Percentiles rank a stretch among this genome's conserved stretches.
These are phyloP conservation scores for Trichoderma koningiopsis DNA, from an alignment of 2,329 filamentous ascomycete species.

Conservation along the genomic window DNA sequence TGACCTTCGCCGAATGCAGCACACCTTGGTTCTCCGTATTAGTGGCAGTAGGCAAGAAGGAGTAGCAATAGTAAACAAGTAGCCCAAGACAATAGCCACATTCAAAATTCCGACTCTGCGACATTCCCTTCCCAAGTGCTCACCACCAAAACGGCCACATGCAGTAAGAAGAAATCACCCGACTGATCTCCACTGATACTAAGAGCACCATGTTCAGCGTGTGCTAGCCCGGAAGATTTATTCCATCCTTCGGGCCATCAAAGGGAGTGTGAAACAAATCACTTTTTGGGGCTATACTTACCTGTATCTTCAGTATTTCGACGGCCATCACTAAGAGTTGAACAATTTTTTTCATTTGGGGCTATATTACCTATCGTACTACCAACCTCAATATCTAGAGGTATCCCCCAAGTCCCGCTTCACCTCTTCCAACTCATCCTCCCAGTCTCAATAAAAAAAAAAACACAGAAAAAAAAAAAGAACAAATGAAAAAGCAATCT, in stretches of 20 bases:
- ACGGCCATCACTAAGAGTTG: not conserved
- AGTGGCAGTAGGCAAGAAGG: not conserved
- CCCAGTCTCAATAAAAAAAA: not conserved
- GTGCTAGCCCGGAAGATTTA: too few relatives aligned
- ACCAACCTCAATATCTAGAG: not conserved
- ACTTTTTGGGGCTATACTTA: too few relatives aligned
- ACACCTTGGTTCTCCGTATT: not conserved
- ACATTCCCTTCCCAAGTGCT: not conserved
- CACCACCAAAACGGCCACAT: too few relatives aligned
- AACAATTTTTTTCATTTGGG: conserved; percentile 2
- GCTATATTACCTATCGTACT: not conserved
- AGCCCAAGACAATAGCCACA: not conserved
- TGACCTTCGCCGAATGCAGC: not conserved
- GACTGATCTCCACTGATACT: too few relatives aligned
- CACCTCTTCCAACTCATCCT: not conserved
- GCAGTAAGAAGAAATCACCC: too few relatives aligned
- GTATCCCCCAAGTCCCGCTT: conserved; percentile 1
- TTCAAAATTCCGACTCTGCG: not conserved
- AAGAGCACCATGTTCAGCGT: too few relatives aligned
- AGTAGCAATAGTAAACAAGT: not conserved
- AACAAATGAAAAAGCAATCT: conserved; percentile 35
- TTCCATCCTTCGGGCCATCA: too few relatives aligned
- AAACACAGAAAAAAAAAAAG: conserved; percentile 33
- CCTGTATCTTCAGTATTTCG: too few relatives aligned
- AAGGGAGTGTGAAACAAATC: too few relatives aligned